Evolutionary conservation across 2,329 filamentous ascomycete genomes (phyloP), one percentile per base, ranked within the genome.

Genomic region (Dactylellina parvicollis): DNA sequence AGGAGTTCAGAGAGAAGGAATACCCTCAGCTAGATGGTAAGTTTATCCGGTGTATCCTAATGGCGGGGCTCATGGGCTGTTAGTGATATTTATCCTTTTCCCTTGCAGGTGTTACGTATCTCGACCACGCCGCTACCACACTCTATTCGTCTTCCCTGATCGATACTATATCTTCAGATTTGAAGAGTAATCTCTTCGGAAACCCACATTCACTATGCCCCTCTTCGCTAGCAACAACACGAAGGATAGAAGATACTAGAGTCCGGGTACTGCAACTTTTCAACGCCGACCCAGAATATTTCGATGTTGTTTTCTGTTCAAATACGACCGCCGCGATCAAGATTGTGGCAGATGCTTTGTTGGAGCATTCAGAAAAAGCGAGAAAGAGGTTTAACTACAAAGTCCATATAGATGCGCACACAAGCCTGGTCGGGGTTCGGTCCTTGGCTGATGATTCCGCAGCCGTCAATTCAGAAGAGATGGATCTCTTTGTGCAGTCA

Each of bases 151-250:
- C 82, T 75, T 87, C 87, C 24, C 82, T 87, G 34, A 81, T 89
- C 40, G 82, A 84, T 47, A 81, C 81, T 22, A 88, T 89, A 79
- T 83, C 85, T 4, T 78, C 80, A 1, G 84, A 87, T 75, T 83
- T 90, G 79, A 81, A 84, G 40, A 78, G 81, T 32, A 85, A 84
- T 72, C 82, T 90, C n/a, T 88, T 88, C 76, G 88, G 88, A 9
- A 90, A 90, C 76, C 88, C 88, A 1, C 89, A 90, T 78, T 90
- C 88, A 0, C 83, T 86, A 75, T 88, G 87, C 36, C 81, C 83
- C 14, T 86, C 87, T 0, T 87, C 87, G 12, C 85, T 84, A 62
- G 80, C 86, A 18, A 85, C 86, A 0, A 86, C 86, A 3, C 82
- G 85, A 26, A 81, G 85, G 66, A 84, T 90, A 32, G 86, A 89